Conservation (phyloP, 83 land plant species). For the Diphasiastrum complanatum region DNA sequence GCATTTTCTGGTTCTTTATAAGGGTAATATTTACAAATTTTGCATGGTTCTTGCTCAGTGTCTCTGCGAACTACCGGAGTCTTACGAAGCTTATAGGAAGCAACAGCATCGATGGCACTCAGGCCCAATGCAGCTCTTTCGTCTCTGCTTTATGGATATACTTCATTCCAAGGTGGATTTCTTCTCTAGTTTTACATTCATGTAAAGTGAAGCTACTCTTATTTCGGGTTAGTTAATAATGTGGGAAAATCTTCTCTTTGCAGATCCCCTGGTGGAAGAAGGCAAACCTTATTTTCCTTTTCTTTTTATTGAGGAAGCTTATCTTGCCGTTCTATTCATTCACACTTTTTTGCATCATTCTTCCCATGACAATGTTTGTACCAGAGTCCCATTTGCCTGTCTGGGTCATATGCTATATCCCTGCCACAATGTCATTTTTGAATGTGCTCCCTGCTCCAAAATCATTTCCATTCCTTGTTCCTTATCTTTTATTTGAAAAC, state of each 20-base stretch:
- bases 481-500: conserved; percentile 13
- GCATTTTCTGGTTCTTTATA: neutral
- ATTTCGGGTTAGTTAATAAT: neutral
- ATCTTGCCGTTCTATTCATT: neutral
- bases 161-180: neutral
- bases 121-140: conserved; percentile 18
- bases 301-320: neutral
- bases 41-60: neutral
- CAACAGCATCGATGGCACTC: conserved; percentile 17
- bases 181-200: neutral
- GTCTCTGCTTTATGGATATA: conserved; percentile 4
- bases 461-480: conserved; percentile 12
- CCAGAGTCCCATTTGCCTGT: conserved; percentile 3
- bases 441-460: conserved; percentile 1
- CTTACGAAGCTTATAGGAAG: conserved; percentile 14
- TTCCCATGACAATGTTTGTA: neutral
- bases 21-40: neutral
- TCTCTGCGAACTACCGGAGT: conserved; percentile 11
- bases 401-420: neutral
- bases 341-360: neutral
- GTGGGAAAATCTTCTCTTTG: neutral
- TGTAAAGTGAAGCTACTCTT: neutral
- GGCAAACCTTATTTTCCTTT: conserved; percentile 6
- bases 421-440: neutral
- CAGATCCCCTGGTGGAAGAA: conserved; percentile 12